These are phyloP conservation scores for Thalassia testudinum DNA, from an alignment of 116 monocot species.

Conservation along the genomic window DNA sequence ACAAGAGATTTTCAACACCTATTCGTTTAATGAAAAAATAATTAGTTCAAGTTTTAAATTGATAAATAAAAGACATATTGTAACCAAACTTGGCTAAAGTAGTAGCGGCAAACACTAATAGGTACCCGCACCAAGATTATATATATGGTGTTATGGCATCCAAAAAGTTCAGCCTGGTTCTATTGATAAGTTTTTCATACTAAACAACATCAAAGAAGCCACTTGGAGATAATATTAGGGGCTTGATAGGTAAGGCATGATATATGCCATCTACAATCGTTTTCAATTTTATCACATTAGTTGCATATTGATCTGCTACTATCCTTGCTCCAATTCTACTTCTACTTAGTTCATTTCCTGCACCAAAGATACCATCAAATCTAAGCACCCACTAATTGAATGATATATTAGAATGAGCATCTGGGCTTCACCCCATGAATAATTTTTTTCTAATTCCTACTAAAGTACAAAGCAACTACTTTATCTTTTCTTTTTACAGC, in stretches of 20 bases:
- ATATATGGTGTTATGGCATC: conserved; percentile 84
- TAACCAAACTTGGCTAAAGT: too few species aligned
- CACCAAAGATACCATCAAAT: too few species aligned
- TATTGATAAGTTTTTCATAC: conserved; percentile 42
- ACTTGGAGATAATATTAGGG: conserved; percentile 63
- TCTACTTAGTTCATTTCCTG: conserved; percentile 65
- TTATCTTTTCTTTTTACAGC: too few species aligned
- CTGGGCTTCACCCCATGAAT: too few species aligned
- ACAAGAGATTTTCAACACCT: conserved; percentile 66
- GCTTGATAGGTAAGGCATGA: conserved; percentile 24
- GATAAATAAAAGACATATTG: neutral
- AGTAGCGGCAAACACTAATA: too few species aligned
- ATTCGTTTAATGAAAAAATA: too few species aligned
- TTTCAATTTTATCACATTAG: conserved; percentile 47
- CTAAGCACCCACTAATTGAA: too few species aligned
- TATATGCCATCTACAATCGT: conserved; percentile 36
- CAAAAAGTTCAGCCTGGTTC: conserved; percentile 50
- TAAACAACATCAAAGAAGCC: conserved; percentile 80
- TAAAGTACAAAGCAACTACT: too few species aligned
- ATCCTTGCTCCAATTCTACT: conserved; percentile 59
- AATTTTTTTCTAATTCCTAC: too few species aligned
- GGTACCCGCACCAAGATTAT: conserved; percentile 91
- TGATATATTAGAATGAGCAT: too few species aligned
- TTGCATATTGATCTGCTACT: conserved; percentile 51
- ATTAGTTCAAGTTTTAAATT: too few species aligned